Conservation (phyloP, 768 basidiomycete species). For the Lentinula sp. region DNA sequence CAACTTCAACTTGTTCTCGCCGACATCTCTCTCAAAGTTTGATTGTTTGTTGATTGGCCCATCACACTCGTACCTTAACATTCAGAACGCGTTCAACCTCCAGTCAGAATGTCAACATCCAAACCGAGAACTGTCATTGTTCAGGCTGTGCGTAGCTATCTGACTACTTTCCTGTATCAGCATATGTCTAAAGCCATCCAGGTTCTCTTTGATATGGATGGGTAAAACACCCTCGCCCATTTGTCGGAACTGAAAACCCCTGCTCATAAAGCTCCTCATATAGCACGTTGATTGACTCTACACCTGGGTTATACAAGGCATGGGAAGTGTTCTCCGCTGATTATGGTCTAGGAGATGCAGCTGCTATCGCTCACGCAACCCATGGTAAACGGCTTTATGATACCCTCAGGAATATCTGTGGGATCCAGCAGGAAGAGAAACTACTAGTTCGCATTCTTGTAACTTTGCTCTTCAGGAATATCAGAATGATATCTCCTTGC, state of each 20-base stretch:
- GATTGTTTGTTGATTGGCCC: too few relatives aligned
- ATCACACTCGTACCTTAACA: too few relatives aligned
- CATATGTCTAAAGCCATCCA: neutral
- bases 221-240: conserved; percentile 9
- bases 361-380: conserved; percentile 45
- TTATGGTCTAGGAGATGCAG: conserved; percentile 48
- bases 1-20: too few relatives aligned
- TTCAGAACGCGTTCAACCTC: neutral
- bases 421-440: conserved; percentile 48
- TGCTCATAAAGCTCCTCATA: neutral
- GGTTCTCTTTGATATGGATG: conserved; percentile 26
- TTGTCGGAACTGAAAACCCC: neutral
- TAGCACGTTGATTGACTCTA: conserved; percentile 77
- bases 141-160: conserved; percentile 15
- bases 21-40: too few relatives aligned
- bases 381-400: conserved; percentile 78
- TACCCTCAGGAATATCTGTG: conserved; percentile 66
- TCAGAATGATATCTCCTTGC: neutral
- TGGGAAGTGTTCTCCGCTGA: conserved; percentile 68
- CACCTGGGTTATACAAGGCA: conserved; percentile 72
- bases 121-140: conserved; percentile 3
- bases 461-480: neutral
- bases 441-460: conserved; percentile 39
- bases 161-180: neutral
- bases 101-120: conserved; percentile 9